A percentile compares a stretch with the other conserved stretches of the same genome.
Conservation (phyloP, 2,329 filamentous ascomycete genomes). For the Aspergillus candidus region DNA sequence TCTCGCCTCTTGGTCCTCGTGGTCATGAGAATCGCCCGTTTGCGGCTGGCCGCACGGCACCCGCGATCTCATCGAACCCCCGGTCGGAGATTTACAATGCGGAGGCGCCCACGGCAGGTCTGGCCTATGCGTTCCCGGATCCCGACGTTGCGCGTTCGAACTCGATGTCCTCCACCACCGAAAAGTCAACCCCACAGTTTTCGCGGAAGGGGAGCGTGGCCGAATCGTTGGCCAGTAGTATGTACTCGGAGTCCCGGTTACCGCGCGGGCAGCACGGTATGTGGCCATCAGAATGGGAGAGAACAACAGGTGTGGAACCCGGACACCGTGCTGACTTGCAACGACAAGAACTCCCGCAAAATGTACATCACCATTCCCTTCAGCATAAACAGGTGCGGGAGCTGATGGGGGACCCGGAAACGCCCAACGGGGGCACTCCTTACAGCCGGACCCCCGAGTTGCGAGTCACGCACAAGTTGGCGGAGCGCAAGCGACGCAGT, state of each 20-base stretch:
- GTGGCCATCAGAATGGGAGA: constrained; percentile 6
- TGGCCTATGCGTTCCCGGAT: constrained; percentile 48
- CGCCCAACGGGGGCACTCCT: constrained; percentile 37
- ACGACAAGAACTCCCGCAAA: constrained; percentile 40
- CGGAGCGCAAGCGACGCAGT: constrained; percentile 46
- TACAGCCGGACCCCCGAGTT: constrained; percentile 47
- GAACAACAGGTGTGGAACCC: too few relatives aligned
- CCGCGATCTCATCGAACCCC: constrained; percentile 45
- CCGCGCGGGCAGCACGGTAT: constrained; percentile 45
- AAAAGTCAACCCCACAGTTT: constrained; percentile 30
- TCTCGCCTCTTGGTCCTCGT: constrained; percentile 38
- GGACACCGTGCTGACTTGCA: constrained; percentile 2
- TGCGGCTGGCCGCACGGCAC: constrained; percentile 42
- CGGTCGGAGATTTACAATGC: constrained; percentile 46
- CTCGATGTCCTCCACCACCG: constrained; percentile 30
- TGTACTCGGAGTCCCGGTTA: constrained; percentile 42
- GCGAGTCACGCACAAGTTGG: constrained; percentile 46
- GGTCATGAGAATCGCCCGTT: constrained; percentile 37
- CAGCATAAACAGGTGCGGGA: constrained; percentile 45
- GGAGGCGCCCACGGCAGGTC: constrained; percentile 44
- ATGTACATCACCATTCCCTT: constrained; percentile 43
- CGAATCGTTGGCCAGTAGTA: constrained; percentile 42
- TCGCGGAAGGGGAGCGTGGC: constrained; percentile 43
- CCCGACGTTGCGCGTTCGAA: constrained; percentile 39
- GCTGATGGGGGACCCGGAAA: constrained; percentile 42